Evolutionary conservation across 2,329 filamentous ascomycete species (phyloP).

Genomic region (Verticillium longisporum): DNA sequence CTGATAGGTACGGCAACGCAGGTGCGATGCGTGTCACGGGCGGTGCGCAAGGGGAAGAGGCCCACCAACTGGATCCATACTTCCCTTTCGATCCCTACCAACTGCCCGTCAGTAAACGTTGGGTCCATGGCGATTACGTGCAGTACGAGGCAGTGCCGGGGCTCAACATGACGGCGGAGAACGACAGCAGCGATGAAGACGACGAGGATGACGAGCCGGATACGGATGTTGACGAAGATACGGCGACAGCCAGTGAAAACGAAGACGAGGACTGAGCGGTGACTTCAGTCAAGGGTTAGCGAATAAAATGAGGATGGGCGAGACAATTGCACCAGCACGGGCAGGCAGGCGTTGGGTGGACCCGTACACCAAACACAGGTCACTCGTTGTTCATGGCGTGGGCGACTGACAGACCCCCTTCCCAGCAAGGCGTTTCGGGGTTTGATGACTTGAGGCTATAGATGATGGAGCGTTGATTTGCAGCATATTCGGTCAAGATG

Average conservation of each 20-base stretch:
- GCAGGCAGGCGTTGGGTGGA: not conserved
- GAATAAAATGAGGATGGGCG: not conserved
- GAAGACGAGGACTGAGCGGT: conserved; percentile 28
- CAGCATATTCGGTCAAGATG: not conserved
- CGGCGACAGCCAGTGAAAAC: conserved; percentile 41
- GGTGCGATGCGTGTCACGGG: conserved; percentile 46
- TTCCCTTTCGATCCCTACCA: conserved; percentile 98
- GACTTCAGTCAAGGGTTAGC: not conserved
- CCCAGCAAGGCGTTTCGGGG: not conserved
- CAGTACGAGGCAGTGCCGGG: conserved; percentile 72
- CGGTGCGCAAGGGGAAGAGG: conserved; percentile 61
- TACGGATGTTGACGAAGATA: conserved; percentile 39
- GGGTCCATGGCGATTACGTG: conserved; percentile 81
- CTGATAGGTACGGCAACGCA: conserved; percentile 47
- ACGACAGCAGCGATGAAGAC: conserved; percentile 48
- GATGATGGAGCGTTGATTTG: not conserved
- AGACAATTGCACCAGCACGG: not conserved
- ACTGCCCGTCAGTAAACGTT: conserved; percentile 76
- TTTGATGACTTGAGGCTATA: not conserved
- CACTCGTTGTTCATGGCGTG: not conserved
- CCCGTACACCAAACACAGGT: not conserved
- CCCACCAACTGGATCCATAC: conserved; percentile 83
- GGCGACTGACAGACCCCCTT: not conserved
- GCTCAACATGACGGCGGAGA: conserved; percentile 50
- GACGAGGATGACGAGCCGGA: conserved; percentile 44